A percentile compares a stretch with the other conserved stretches of the same genome.
phyloP scores from a whole-genome alignment of 2,329 filamentous ascomycete species.

The Colletotrichum camelliae region DNA sequence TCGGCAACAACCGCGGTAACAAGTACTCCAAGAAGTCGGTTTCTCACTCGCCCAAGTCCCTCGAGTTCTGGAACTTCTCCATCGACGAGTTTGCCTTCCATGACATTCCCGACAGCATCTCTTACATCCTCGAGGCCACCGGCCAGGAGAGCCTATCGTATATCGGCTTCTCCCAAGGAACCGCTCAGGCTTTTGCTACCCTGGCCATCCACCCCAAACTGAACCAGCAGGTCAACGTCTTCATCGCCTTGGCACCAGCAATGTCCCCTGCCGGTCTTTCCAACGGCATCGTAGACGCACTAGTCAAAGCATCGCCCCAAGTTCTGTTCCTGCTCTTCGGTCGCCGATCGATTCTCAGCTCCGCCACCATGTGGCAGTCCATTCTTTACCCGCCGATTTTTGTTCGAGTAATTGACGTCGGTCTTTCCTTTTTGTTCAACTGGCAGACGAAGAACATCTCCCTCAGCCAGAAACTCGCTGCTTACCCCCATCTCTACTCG shows the following conservation, averaged over 20 bases:
- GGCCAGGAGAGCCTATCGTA: constrained; percentile 87
- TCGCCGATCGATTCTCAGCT: constrained; percentile 86
- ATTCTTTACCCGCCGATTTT: constrained; percentile 95
- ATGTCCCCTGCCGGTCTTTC: constrained; percentile 94
- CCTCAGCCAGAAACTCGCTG: constrained; percentile 87
- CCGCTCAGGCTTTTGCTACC: constrained; percentile 93
- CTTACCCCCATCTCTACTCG: constrained; percentile 94
- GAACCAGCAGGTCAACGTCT: constrained; percentile 93
- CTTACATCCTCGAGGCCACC: constrained; percentile 87
- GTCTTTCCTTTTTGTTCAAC: constrained; percentile 83
- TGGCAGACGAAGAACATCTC: constrained; percentile 89
- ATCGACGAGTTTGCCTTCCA: constrained; percentile 99
- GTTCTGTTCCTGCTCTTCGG: constrained; percentile 94
- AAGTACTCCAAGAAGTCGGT: constrained; percentile 98
- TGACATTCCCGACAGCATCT: constrained; percentile 94
- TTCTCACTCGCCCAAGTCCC: constrained; percentile 73
- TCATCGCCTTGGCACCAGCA: constrained; percentile 92
- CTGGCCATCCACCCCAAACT: constrained; percentile 90
- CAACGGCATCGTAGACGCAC: constrained; percentile 88
- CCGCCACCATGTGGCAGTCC: constrained; percentile 96
- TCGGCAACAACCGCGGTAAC: constrained; percentile 97
- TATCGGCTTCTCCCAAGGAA: constrained; percentile 96
- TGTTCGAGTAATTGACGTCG: constrained; percentile 83
- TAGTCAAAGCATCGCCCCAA: constrained; percentile 92
- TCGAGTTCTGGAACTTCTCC: constrained; percentile 94